A percentile compares a stretch with the other conserved stretches of the same genome.
phyloP scores from a whole-genome alignment of 2,329 filamentous ascomycete species.

The Acrocalymma vagum region DNA sequence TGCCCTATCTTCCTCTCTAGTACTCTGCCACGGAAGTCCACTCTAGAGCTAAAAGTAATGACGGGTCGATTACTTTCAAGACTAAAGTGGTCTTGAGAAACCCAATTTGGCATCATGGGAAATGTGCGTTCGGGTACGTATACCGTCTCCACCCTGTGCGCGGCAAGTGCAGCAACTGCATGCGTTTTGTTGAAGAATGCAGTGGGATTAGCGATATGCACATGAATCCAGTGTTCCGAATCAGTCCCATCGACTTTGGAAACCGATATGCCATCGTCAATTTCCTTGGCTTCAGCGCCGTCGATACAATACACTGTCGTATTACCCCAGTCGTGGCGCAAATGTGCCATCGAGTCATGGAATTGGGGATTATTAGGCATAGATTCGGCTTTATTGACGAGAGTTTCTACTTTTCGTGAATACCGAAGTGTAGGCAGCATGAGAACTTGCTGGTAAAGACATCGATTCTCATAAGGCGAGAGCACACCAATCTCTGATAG shows the following conservation, averaged over 20 bases:
- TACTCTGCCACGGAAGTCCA: constrained; percentile 61
- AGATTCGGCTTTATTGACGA: constrained; percentile 44
- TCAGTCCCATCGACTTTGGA: constrained; percentile 62
- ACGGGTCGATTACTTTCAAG: constrained; percentile 62
- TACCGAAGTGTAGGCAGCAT: constrained; percentile 59
- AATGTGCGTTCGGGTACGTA: constrained; percentile 66
- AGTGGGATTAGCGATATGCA: constrained; percentile 81
- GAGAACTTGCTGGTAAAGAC: constrained; percentile 66
- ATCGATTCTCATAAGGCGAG: constrained; percentile 73
- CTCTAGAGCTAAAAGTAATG: constrained; percentile 67
- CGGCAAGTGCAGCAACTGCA: constrained; percentile 67
- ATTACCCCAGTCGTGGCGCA: constrained; percentile 68
- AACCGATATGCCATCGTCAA: constrained; percentile 82
- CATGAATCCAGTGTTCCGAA: constrained; percentile 74
- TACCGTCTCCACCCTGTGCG: constrained; percentile 63
- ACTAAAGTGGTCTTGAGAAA: constrained; percentile 62
- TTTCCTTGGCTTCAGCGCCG: constrained; percentile 69
- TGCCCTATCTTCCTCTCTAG: constrained; percentile 63
- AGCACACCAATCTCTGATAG: constrained; percentile 79
- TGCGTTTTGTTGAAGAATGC: constrained; percentile 71
- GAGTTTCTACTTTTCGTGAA: constrained; percentile 53
- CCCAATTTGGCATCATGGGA: constrained; percentile 63
- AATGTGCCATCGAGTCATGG: constrained; percentile 62
- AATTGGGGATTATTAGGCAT: constrained; percentile 44
- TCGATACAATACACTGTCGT: constrained; percentile 78